Evolutionary conservation across 2,329 filamentous ascomycete species (phyloP), one percentile per base, ranked within the genome.

Genomic region (Apiospora arundinis): DNA sequence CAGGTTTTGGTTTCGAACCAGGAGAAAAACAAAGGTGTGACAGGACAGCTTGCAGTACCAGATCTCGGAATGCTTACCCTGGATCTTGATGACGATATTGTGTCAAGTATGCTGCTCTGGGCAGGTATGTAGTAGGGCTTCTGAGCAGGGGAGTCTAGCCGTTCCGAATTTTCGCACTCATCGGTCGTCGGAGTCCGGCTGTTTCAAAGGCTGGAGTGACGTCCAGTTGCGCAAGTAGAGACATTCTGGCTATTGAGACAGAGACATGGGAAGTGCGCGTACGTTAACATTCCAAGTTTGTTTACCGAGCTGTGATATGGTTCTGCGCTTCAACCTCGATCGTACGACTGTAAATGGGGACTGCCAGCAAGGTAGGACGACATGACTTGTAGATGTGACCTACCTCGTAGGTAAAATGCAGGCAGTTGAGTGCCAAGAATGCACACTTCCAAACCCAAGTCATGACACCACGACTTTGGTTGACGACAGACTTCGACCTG

Each of bases 221-320:
- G n/a, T 48, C 18, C 45, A 63, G 32, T 11, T 16, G 25, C 12
- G 49, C 49, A 56, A 56, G 23, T 56, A 56, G 52, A 56, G 28
- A 56, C 52, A 63, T 37, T 21, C 8, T 63, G 56, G 21, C n/a
- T 21, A 63, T 60, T 56, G 52, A 60, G 52, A 60, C 52, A 60
- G 52, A 60, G 52, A 60, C 52, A 60, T 16, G 52, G 16, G 49
- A 37, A 18, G 14, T 37, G 49, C 49, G 12, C 28, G 25, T 49
- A 21, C 25, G 25, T 25, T 56, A 9, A 4, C 25, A 18, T 28
- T 32, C 25, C 25, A 56, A 9, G 14, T 28, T 25, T 28, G 25
- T 18, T 18, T 45, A 45, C 42, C 42, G 42, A 45, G 42, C 42
- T 4, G 5, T 45, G 11, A 18, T 45, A 45, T 16, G 42, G 14